A percentile compares a stretch with the other conserved stretches of the same genome.
Conservation (phyloP, 768 basidiomycete species). For the Naematelia encephala region DNA sequence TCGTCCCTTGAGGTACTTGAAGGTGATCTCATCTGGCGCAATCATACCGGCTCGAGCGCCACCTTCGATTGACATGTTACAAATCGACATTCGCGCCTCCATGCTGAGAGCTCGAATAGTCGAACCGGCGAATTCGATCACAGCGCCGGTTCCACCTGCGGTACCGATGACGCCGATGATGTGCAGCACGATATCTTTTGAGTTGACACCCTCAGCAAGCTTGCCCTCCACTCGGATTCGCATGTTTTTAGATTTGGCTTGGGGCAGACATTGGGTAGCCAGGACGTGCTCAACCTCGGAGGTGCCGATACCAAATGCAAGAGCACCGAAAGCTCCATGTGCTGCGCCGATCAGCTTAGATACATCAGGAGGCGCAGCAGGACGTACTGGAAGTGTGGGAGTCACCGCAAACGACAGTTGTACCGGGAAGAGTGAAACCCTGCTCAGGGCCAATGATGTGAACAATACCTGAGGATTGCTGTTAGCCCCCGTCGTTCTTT, state of each 20-base stretch:
- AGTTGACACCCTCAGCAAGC: constrained; percentile 71
- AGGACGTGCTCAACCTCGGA: constrained; percentile 93
- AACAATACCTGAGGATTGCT: constrained; percentile 62
- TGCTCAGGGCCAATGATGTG: constrained; percentile 92
- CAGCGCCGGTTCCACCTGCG: constrained; percentile 87
- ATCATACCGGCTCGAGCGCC: constrained; percentile 92
- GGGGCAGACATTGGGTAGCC: constrained; percentile 82
- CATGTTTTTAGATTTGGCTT: constrained; percentile 89
- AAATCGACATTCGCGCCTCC: constrained; percentile 73
- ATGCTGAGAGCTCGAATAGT: constrained; percentile 79
- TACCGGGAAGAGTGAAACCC: constrained; percentile 69
- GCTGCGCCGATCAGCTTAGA: constrained; percentile 53
- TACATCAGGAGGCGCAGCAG: neutral
- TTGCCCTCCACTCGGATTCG: constrained; percentile 81
- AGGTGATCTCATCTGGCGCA: constrained; percentile 82
- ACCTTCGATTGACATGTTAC: constrained; percentile 94
- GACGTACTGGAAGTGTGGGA: constrained; percentile 84
- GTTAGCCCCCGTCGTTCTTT: neutral
- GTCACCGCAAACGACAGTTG: constrained; percentile 74
- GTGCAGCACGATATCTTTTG: constrained; percentile 85
- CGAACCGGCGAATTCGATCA: constrained; percentile 88
- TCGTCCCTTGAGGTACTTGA: constrained; percentile 73
- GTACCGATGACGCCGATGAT: constrained; percentile 89
- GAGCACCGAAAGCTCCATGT: constrained; percentile 87
- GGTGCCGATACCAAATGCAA: constrained; percentile 90